Base-by-base conservation (phyloP, 2,329 filamentous ascomycete genomes). In the Talaromyces sp. region DNA sequence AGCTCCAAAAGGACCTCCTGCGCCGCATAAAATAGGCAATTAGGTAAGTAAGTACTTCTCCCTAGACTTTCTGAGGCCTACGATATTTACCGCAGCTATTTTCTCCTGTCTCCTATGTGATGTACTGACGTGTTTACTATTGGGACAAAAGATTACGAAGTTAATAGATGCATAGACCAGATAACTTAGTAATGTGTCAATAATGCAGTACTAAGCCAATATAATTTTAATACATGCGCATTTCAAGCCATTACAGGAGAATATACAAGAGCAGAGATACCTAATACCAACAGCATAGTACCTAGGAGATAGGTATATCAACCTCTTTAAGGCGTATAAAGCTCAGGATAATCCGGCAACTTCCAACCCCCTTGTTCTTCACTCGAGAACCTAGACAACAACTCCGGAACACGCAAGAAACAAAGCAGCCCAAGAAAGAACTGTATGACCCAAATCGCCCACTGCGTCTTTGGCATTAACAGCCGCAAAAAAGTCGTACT, bases 311-410 rank as follows among this genome's bases (percentile, higher is more conserved):
- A 8, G 3, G 11, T 11, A 4, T 7, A 24, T 19, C n/a, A 31
- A 31, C n/a, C 22, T 35, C 9, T 1, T 19, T 10, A 54, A 6
- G 16, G 9, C 3, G 5, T 22, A 11, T 39, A 16, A 22, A 63
- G 50, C 37, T 69, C 66, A 8, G 63, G 60, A 66, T 73, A 71
- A 9, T 69, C 68, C 8, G 71, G 71, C 39, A 71, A 9, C 47
- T 70, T 61, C 70, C 68, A 73, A 1, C 64, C 66, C 4, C 69
- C 69, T 37, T 64, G 64, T 16, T 68, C 60, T 9, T 72, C 68
- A 5, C 24, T 64, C n/a, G 62, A 62, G n/a, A 70, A 67, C 31
- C 64, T 63, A 8, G 66, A 52, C 5, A 71, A 10, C 11, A 71
- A 41, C 3, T 70, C 57, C 1, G 70, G 69, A 19, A 73, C 61